Percentiles rank a stretch among this genome's conserved stretches.
Conservation (phyloP, 108 stramenopile species). For the Poteriospumella lacustris region DNA sequence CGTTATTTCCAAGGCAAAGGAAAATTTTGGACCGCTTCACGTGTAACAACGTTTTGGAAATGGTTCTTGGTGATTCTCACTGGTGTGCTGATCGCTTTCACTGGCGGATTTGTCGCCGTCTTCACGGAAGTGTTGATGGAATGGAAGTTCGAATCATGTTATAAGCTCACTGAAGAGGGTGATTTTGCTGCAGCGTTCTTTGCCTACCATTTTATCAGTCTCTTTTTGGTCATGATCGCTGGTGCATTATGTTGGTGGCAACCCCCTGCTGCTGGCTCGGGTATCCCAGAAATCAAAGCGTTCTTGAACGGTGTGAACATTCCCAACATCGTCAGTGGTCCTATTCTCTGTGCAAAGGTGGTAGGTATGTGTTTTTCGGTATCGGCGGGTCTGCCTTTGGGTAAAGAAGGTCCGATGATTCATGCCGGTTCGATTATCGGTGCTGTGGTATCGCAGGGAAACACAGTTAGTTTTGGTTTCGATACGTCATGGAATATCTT, state of each 20-base stretch:
- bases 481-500: conserved; percentile 18
- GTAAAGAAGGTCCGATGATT: conserved; percentile 76
- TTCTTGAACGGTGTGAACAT: conserved; percentile 71
- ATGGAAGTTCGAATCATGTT: conserved; percentile 17
- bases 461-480: conserved; percentile 16
- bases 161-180: conserved; percentile 12
- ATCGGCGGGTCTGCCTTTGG: conserved; percentile 62
- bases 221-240: conserved; percentile 4
- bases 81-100: neutral
- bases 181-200: conserved; percentile 12
- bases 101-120: conserved; percentile 7
- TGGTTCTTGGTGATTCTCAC: conserved; percentile 10
- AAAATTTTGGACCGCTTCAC: conserved; percentile 5
- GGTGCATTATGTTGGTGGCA: conserved; percentile 13
- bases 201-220: conserved; percentile 25
- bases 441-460: conserved; percentile 46
- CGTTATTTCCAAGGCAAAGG: conserved; percentile 21
- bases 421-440: conserved; percentile 70
- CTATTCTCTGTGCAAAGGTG: conserved; percentile 53
- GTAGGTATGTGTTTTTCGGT: conserved; percentile 66
- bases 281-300: conserved; percentile 75
- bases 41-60: conserved; percentile 21
- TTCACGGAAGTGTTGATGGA: conserved; percentile 24
- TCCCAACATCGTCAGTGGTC: conserved; percentile 47
- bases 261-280: conserved; percentile 63